phyloP scores from a whole-genome alignment of 1,139 yeast species.

The Diutina rugosa region DNA sequence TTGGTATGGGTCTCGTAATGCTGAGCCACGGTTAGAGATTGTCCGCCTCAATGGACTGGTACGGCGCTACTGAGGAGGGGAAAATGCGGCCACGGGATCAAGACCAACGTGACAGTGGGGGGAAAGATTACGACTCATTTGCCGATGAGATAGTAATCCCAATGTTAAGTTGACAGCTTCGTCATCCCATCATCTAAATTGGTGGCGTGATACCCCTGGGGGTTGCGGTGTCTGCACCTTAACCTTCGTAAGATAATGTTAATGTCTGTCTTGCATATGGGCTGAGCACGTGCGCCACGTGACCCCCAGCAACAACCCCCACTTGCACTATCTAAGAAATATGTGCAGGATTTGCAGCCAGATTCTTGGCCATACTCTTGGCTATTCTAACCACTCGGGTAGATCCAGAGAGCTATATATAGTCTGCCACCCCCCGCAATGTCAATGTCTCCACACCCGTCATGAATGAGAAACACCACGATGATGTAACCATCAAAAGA shows the following conservation, averaged over 20 bases:
- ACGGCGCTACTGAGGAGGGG: not conserved
- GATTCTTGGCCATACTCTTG: not conserved
- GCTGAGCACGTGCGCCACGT: not conserved
- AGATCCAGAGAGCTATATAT: not conserved
- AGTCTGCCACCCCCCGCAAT: not conserved
- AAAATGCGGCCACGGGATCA: not conserved
- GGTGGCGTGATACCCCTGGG: not conserved
- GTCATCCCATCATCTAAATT: no score
- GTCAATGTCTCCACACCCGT: not conserved
- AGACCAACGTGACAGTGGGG: no score
- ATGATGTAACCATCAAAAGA: not conserved
- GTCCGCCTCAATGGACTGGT: not conserved
- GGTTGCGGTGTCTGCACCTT: not conserved
- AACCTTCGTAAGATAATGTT: not conserved
- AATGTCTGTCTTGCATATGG: not conserved
- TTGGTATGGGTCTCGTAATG: not conserved
- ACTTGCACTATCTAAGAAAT: not conserved
- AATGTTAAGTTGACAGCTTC: no score
- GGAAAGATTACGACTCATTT: no score
- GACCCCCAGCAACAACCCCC: not conserved
- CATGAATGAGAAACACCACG: not conserved
- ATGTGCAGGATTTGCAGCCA: not conserved
- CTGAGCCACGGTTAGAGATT: not conserved
- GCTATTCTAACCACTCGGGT: not conserved
- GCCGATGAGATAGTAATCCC: no score